phyloP scores from a whole-genome alignment of 2,329 filamentous ascomycete genomes.

The Onygenales sp. region DNA sequence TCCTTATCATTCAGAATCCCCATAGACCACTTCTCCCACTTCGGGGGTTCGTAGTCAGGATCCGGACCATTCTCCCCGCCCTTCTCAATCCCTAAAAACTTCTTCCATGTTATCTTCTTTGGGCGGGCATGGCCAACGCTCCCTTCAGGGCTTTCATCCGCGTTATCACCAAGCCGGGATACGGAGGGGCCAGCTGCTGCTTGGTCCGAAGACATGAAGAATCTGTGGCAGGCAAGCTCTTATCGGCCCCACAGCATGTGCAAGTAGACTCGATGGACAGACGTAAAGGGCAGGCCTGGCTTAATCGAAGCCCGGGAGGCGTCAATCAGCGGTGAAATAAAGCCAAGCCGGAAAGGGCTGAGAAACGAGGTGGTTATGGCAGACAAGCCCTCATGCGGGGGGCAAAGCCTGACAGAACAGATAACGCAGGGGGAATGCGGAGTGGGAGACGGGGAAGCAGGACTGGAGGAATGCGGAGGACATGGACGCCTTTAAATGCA shows the following conservation, averaged over 20 bases:
- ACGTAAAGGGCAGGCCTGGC: no score
- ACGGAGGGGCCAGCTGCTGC: not conserved
- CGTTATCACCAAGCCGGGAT: not conserved
- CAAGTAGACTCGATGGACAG: no score
- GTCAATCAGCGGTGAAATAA: no score
- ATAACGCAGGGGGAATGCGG: not conserved
- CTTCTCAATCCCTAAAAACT: slow-evolving; percentile 8
- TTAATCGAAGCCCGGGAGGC: no score
- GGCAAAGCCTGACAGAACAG: not conserved
- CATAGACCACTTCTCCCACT: slow-evolving; percentile 45
- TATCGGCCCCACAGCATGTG: not conserved
- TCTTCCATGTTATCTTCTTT: slow-evolving; percentile 8
- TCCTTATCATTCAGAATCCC: slow-evolving; percentile 74
- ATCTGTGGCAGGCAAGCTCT: not conserved
- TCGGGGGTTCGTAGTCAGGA: slow-evolving; percentile 1
- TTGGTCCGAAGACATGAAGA: slow-evolving; percentile 2
- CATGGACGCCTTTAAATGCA: not conserved
- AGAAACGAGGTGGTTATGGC: no score
- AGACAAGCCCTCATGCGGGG: not conserved
- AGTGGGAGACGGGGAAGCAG: not conserved
- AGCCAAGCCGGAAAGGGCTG: no score
- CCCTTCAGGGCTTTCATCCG: not conserved
- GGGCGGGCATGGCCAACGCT: not conserved
- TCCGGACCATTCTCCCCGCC: slow-evolving; percentile 1
- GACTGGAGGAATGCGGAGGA: not conserved